Evolutionary conservation across 176 grass and related monocot species (phyloP).

Genomic region (Thalia dealbata): DNA sequence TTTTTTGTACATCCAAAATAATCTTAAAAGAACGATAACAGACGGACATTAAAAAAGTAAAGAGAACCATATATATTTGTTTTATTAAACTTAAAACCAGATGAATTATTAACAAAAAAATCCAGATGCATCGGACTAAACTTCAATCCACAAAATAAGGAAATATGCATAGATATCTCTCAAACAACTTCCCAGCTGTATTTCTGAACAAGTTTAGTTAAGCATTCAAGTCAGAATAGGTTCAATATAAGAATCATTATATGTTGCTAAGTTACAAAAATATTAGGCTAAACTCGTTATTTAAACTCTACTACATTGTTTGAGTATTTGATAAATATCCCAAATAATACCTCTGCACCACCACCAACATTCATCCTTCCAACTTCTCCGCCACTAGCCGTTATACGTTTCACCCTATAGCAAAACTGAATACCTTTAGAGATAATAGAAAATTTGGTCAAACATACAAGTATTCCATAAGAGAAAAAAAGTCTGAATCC

Average conservation of each 20-base stretch:
- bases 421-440: constrained; percentile 21
- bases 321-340: background rate
- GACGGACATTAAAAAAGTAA: too few relatives aligned
- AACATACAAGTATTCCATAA: background rate
- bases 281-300: constrained; percentile 5
- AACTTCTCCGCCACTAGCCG: constrained; percentile 83
- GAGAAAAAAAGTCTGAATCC: constrained; percentile 2
- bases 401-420: constrained; percentile 83
- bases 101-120: too few relatives aligned
- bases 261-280: background rate
- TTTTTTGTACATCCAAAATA: too few relatives aligned
- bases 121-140: too few relatives aligned
- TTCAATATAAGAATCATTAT: background rate
- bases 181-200: background rate
- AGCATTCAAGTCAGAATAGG: background rate
- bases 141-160: too few relatives aligned
- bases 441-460: background rate
- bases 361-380: constrained; percentile 86
- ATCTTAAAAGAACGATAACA: too few relatives aligned
- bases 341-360: constrained; percentile 56
- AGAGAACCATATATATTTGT: too few relatives aligned
- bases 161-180: too few relatives aligned
- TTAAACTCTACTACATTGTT: background rate
- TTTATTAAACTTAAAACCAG: too few relatives aligned
- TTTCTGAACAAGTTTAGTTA: background rate